Conservation (phyloP, 345 rosid genomes). For the Aquilaria sinensis region DNA sequence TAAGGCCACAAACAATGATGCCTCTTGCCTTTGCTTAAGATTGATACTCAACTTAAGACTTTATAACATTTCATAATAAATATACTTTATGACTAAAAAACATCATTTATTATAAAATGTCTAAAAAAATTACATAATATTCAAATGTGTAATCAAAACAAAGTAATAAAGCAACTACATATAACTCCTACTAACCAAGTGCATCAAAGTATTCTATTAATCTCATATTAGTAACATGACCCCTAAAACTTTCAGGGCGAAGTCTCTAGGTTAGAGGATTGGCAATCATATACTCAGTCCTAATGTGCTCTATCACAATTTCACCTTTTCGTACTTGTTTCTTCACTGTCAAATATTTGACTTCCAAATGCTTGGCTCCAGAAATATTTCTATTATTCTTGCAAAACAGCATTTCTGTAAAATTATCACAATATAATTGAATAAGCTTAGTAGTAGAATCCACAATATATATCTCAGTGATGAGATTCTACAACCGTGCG, state of each 20-base stretch:
- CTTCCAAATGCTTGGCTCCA: background rate
- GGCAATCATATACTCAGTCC: too few relatives aligned
- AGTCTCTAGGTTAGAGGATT: too few relatives aligned
- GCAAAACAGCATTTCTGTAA: background rate
- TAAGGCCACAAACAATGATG: too few relatives aligned
- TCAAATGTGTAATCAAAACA: too few relatives aligned
- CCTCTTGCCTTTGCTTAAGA: too few relatives aligned
- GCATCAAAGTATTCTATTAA: too few relatives aligned
- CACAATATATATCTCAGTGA: background rate
- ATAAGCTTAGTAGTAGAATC: background rate
- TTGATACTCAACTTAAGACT: too few relatives aligned
- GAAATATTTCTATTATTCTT: background rate
- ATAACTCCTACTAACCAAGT: too few relatives aligned
- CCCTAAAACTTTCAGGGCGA: too few relatives aligned
- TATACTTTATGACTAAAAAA: background rate
- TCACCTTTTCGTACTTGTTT: background rate
- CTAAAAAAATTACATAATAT: too few relatives aligned
- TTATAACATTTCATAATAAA: too few relatives aligned
- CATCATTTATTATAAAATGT: background rate
- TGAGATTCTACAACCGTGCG: background rate
- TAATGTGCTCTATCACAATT: background rate
- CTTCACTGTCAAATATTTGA: background rate
- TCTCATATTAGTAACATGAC: too few relatives aligned
- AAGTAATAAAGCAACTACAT: background rate
- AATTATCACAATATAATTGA: conserved; percentile 2